A percentile compares a stretch with the other conserved stretches of the same genome.
These are phyloP conservation scores for Cutaneotrichosporon sp. DNA, from an alignment of 1,284 basidiomycete species.

Conservation along the genomic window DNA sequence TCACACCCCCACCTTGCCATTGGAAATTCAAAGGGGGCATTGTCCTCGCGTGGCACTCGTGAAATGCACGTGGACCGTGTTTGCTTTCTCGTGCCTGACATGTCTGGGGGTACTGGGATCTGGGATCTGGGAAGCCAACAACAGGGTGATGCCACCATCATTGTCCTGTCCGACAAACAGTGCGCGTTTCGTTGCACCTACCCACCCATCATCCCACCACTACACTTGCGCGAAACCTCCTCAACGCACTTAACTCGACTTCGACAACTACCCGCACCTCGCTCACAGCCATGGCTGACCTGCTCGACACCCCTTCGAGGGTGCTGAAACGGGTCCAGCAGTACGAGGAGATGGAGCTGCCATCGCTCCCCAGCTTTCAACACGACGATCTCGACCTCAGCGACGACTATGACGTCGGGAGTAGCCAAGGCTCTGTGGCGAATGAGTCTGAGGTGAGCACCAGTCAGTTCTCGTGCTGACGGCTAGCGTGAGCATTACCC, in stretches of 20 bases:
- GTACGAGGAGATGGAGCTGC: slow-evolving; percentile 49
- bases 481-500: neutral
- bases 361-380: slow-evolving; percentile 48
- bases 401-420: slow-evolving; percentile 1
- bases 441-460: neutral
- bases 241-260: neutral
- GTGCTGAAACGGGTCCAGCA: slow-evolving; percentile 43
- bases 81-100: neutral
- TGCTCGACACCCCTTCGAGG: slow-evolving; percentile 42
- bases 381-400: slow-evolving; percentile 42
- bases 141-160: no score
- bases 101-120: neutral
- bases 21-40: no score
- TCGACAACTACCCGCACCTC: neutral
- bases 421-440: neutral
- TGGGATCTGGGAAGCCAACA: no score
- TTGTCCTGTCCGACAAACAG: neutral
- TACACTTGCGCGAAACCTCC: neutral
- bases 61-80: neutral
- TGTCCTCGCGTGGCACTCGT: no score
- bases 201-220: neutral
- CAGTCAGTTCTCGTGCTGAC: neutral
- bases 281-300: slow-evolving; percentile 29
- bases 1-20: no score
- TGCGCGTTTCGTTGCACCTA: neutral